phyloP scores from a whole-genome alignment of 306 rosid genomes.

The Pyrus bretschneideri region DNA sequence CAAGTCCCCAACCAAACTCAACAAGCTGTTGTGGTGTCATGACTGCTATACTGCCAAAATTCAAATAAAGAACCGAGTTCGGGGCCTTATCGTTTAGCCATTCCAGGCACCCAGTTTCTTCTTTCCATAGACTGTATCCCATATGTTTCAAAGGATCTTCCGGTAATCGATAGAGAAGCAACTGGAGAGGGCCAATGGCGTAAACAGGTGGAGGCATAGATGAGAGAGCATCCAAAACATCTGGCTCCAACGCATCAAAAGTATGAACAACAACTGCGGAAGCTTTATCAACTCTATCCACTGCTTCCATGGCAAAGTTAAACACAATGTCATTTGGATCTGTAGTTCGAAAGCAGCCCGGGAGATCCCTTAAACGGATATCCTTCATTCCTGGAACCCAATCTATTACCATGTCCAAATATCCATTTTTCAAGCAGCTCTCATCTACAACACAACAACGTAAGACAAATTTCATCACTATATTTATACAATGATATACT shows the following conservation, averaged over 20 bases:
- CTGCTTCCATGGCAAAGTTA: neutral
- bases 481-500: too few relatives aligned
- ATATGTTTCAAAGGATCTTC: neutral
- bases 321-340: neutral
- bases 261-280: slow-evolving; percentile 10
- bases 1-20: slow-evolving; percentile 19
- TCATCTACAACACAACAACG: neutral
- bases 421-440: neutral
- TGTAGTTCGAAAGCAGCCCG: neutral
- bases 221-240: neutral
- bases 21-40: neutral
- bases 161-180: neutral
- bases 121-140: slow-evolving; percentile 13
- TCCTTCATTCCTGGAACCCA: neutral
- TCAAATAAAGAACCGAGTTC: slow-evolving; percentile 3
- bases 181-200: slow-evolving; percentile 13
- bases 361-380: neutral
- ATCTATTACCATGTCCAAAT: neutral
- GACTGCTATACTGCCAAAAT: slow-evolving; percentile 6
- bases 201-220: neutral
- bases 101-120: neutral
- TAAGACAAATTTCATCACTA: too few relatives aligned
- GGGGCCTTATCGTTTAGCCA: slow-evolving; percentile 2
- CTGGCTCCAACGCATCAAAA: neutral
- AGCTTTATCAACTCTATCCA: neutral